Conservation (phyloP, 176 grass and related monocot species). For the Oryza rufipogon region DNA sequence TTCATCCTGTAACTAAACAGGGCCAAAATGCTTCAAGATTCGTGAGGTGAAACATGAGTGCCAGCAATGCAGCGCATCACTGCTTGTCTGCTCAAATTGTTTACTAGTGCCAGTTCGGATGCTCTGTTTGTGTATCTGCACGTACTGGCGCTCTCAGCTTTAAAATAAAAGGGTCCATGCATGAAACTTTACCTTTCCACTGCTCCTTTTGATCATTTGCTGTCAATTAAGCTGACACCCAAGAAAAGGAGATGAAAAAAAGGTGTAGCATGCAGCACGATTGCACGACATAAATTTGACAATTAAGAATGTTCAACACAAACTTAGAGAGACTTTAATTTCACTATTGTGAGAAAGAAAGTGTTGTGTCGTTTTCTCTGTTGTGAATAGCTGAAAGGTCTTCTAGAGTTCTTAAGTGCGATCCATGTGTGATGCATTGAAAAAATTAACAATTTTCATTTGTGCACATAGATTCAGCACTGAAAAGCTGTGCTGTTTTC, state of each 20-base stretch:
- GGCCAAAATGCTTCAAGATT: not conserved
- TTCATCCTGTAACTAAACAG: no score
- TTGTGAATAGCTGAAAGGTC: not conserved
- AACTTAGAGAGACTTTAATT: no score
- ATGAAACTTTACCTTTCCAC: not conserved
- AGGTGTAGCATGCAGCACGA: not conserved
- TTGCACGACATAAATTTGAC: not conserved
- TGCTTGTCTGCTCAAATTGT: not conserved
- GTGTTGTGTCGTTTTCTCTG: not conserved
- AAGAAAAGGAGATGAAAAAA: slow-evolving; percentile 15
- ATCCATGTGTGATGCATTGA: slow-evolving; percentile 6
- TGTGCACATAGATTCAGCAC: not conserved
- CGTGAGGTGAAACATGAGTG: not conserved
- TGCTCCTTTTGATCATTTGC: not conserved
- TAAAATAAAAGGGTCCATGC: not conserved
- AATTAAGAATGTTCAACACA: not conserved
- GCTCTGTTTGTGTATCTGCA: slow-evolving; percentile 22
- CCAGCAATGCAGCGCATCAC: not conserved
- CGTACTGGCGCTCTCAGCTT: not conserved
- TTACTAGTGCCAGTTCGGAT: not conserved
- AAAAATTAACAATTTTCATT: not conserved
- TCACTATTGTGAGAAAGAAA: not conserved
- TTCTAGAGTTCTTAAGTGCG: not conserved
- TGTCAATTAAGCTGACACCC: not conserved
- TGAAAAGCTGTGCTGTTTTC: not conserved